Percentiles rank a stretch among this genome's conserved stretches.
Evolutionary conservation across 306 rosid genomes (phyloP).

Genomic region (Hippophae gyantsensis): DNA sequence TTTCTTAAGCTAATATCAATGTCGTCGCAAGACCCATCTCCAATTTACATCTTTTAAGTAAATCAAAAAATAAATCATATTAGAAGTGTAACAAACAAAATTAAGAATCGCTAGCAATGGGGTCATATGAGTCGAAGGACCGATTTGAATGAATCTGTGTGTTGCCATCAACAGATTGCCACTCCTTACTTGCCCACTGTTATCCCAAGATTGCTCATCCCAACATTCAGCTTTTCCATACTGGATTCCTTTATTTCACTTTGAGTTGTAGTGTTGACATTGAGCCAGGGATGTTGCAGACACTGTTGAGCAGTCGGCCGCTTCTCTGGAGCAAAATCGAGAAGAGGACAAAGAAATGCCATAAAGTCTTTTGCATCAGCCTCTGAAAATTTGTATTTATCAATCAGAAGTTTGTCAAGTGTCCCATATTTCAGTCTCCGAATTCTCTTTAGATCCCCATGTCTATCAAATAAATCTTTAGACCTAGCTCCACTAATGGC

Average conservation of each 20-base stretch:
- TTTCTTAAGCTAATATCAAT: slow-evolving; percentile 19
- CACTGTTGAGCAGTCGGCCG: slow-evolving; percentile 87
- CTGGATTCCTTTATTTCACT: slow-evolving; percentile 30
- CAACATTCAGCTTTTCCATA: slow-evolving; percentile 48
- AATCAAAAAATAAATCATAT: slow-evolving; percentile 34
- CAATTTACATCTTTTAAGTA: slow-evolving; percentile 46
- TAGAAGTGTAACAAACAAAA: slow-evolving; percentile 27
- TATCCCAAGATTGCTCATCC: slow-evolving; percentile 66
- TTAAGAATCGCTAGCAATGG: slow-evolving; percentile 26
- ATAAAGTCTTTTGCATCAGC: slow-evolving; percentile 60
- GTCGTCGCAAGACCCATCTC: slow-evolving; percentile 39
- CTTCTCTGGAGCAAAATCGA: slow-evolving; percentile 77
- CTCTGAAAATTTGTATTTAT: slow-evolving; percentile 60
- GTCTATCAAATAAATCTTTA: slow-evolving; percentile 81
- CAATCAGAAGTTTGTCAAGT: slow-evolving; percentile 58
- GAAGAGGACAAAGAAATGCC: slow-evolving; percentile 61
- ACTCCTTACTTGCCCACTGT: slow-evolving; percentile 67
- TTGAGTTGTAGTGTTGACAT: slow-evolving; percentile 26
- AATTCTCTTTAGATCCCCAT: slow-evolving; percentile 89
- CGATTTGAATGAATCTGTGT: background rate
- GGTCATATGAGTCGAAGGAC: background rate
- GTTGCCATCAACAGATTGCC: slow-evolving; percentile 12
- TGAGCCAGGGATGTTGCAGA: slow-evolving; percentile 79
- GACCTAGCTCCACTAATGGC: slow-evolving; percentile 71
- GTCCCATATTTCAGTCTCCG: slow-evolving; percentile 80